Conservation (phyloP, 1,284 basidiomycete genomes). For the Tylopilus sp. region DNA sequence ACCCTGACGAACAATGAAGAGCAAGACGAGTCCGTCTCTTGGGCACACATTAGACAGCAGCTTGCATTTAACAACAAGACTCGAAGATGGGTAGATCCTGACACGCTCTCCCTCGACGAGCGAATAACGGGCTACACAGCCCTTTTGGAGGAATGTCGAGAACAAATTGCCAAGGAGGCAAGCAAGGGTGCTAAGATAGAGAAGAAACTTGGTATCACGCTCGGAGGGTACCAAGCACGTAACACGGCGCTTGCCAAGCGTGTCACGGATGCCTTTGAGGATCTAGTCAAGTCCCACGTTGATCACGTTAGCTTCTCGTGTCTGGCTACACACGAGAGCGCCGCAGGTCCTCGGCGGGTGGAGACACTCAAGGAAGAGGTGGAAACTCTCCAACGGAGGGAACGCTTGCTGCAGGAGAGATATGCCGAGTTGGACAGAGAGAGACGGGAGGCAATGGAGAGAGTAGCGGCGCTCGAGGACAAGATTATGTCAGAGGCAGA, state of each 20-base stretch:
- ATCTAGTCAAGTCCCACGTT: slow-evolving; percentile 61
- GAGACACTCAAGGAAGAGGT: slow-evolving; percentile 82
- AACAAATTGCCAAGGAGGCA: slow-evolving; percentile 81
- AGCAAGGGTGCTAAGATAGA: slow-evolving; percentile 82
- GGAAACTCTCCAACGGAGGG: slow-evolving; percentile 69
- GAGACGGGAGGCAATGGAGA: slow-evolving; percentile 58
- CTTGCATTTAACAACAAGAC: slow-evolving; percentile 61
- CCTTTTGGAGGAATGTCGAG: slow-evolving; percentile 62
- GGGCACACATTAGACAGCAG: slow-evolving; percentile 59
- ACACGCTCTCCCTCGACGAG: slow-evolving; percentile 52
- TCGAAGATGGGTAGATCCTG: slow-evolving; percentile 67
- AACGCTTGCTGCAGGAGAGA: slow-evolving; percentile 70
- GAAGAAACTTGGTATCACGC: slow-evolving; percentile 84
- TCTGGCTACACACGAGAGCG: slow-evolving; percentile 68
- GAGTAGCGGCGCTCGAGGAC: slow-evolving; percentile 67
- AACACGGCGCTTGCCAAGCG: slow-evolving; percentile 67
- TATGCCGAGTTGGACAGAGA: slow-evolving; percentile 83
- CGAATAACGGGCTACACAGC: slow-evolving; percentile 63
- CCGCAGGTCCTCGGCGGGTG: slow-evolving; percentile 71
- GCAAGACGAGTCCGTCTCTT: slow-evolving; percentile 56
- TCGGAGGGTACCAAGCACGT: slow-evolving; percentile 89
- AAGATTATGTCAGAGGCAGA: slow-evolving; percentile 79
- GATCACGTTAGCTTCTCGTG: slow-evolving; percentile 78
- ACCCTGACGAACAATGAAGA: slow-evolving; percentile 59
- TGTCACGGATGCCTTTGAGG: slow-evolving; percentile 65